These are phyloP conservation scores for Tothia fuscella DNA, from an alignment of 2,329 filamentous ascomycete genomes.

Conservation along the genomic window DNA sequence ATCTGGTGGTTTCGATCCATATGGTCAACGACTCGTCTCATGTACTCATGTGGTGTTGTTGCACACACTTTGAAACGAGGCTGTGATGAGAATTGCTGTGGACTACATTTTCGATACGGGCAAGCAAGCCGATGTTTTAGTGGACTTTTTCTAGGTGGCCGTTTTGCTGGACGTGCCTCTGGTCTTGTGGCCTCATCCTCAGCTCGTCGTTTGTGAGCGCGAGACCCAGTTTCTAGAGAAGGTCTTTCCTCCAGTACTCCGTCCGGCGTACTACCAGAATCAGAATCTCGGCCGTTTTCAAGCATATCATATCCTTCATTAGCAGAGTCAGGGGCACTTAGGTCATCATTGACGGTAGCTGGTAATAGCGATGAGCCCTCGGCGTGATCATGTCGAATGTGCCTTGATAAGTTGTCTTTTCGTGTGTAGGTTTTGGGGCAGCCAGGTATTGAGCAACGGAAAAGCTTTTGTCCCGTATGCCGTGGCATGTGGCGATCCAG, in stretches of 20 bases:
- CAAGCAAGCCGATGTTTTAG: constrained; percentile 7
- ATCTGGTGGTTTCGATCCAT: constrained; percentile 8
- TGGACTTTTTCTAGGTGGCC: constrained; percentile 6
- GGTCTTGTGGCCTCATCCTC: constrained; percentile 1
- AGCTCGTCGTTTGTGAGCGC: not conserved
- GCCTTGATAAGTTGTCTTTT: constrained; percentile 74
- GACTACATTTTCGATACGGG: constrained; percentile 6
- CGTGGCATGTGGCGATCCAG: constrained; percentile 9
- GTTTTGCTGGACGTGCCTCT: not conserved
- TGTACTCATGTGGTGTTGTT: constrained; percentile 9
- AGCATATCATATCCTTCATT: not conserved
- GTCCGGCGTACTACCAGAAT: not conserved
- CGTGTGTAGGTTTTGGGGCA: constrained; percentile 76
- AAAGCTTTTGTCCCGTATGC: constrained; percentile 76
- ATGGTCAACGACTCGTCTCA: constrained; percentile 6
- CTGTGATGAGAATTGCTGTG: constrained; percentile 5
- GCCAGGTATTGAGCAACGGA: constrained; percentile 53
- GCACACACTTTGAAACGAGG: constrained; percentile 4
- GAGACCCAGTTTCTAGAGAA: not conserved
- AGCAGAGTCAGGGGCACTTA: not conserved
- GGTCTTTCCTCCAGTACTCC: not conserved
- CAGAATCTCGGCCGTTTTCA: not conserved
- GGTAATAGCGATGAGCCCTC: not conserved
- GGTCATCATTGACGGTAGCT: not conserved
- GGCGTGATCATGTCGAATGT: constrained; percentile 41